Conservation (phyloP, 164 flowering plant species). For the Stephania yunnanensis region DNA sequence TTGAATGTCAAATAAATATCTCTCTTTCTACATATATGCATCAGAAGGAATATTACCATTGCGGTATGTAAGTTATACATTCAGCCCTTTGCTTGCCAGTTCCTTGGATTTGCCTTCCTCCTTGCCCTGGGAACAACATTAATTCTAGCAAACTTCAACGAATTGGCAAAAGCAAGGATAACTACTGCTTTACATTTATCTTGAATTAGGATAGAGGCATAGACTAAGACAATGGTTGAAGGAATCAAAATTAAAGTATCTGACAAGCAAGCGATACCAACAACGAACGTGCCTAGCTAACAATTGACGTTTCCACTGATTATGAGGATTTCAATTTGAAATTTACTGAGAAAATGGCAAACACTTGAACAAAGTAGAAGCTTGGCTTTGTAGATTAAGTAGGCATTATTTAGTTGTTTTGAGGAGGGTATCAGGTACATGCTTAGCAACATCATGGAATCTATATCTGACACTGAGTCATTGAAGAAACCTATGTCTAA, state of each 20-base stretch:
- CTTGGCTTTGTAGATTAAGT: too few relatives aligned
- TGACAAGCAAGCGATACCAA: not conserved
- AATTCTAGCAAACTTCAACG: not conserved
- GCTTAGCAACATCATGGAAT: too few relatives aligned
- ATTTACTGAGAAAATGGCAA: not conserved
- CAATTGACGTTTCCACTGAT: not conserved
- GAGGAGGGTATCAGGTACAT: too few relatives aligned
- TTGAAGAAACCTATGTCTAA: not conserved
- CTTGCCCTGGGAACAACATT: not conserved
- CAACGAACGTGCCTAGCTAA: not conserved
- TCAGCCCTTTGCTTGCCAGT: not conserved
- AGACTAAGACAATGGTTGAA: too few relatives aligned
- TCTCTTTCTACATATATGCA: too few relatives aligned
- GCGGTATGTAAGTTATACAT: not conserved
- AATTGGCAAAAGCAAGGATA: not conserved
- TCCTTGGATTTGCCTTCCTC: not conserved
- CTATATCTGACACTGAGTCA: not conserved
- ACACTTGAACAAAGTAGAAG: not conserved
- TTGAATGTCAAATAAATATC: too few relatives aligned
- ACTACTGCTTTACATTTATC: not conserved
- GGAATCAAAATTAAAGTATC: not conserved
- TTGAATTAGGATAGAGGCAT: not conserved
- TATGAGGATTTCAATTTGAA: not conserved
- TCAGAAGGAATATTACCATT: not conserved
- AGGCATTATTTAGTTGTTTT: too few relatives aligned